Evolutionary conservation across 2,329 filamentous ascomycete species (phyloP).

Genomic region (Xylariaceae sp.): DNA sequence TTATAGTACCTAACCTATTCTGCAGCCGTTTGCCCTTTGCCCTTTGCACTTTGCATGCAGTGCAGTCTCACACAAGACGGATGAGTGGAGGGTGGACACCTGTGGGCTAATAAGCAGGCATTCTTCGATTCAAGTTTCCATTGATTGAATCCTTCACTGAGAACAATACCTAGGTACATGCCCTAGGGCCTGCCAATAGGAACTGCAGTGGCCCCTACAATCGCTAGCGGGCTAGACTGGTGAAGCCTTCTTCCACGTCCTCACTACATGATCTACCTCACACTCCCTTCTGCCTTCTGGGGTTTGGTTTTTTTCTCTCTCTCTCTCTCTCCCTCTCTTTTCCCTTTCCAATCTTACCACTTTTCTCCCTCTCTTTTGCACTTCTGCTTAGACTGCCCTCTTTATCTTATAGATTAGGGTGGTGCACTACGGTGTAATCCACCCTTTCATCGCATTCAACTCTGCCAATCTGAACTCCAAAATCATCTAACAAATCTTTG

Average conservation of each 20-base stretch:
- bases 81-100: too few species aligned
- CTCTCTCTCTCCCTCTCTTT: conserved; percentile 29
- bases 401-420: conserved; percentile 31
- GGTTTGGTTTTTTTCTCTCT: too few species aligned
- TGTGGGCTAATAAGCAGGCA: background rate
- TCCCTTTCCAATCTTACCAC: conserved; percentile 33
- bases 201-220: conserved; percentile 35
- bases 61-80: too few species aligned
- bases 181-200: too few species aligned
- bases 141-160: conserved; percentile 23
- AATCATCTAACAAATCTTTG: background rate
- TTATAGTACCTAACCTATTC: too few species aligned
- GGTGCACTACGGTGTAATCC: conserved; percentile 35
- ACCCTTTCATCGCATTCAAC: conserved; percentile 24
- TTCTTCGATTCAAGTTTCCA: conserved; percentile 6
- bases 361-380: conserved; percentile 34
- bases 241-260: conserved; percentile 41
- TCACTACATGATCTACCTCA: conserved; percentile 26
- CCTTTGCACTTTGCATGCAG: too few species aligned
- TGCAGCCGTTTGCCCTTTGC: too few species aligned
- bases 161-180: conserved; percentile 17
- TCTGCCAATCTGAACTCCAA: conserved; percentile 4
- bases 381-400: conserved; percentile 16
- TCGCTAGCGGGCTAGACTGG: conserved; percentile 39
- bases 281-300: conserved; percentile 30